Evolutionary conservation across 441 rosid species (phyloP), one percentile per base, ranked within the genome.

Genomic region (Erodium texanum): DNA sequence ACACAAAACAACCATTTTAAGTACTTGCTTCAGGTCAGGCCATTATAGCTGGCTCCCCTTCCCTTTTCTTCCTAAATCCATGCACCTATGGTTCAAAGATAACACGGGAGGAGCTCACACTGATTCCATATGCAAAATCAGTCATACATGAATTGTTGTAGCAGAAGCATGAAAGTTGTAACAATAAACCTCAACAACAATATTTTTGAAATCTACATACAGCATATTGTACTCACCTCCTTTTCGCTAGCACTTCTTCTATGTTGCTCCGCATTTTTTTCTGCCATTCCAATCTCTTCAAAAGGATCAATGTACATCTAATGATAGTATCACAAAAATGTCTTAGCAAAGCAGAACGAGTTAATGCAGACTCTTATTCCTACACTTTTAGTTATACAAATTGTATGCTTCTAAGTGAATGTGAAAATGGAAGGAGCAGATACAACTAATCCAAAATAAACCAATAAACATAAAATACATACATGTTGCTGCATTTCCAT

Each of bases 401-500:
- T 41, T 41, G 14, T 41, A 38, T 41, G 48, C 14, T 41, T 41
- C 48, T 41, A 9, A 41, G 48, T 41, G 48, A 9, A 41, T 12
- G 14, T 41, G 34, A 52, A 16, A 4, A 52, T 2, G 22, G 10
- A 52, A 52, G 20, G 20, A 16, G 59, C n/a, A 52, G 59, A 52
- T 16, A 52, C 14, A 52, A n/a, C 18, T 16, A 16, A 52, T 16
- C 59, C 59, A 5, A 52, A 48, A 45, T 45, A 15, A 45, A 66
- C 24, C 59, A 0, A 70, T 61, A 68, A 48, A 70, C 24, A 32
- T 62, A 62, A 59, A 16, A 74, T 43, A 80, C 88, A 76, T 85
- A 95, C 99, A 86, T 92, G 90, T 52, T 92, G 88, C 76, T 84
- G 98, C 82, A 82, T 70, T 83, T 95, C 97, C 96, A 92, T 95